Evolutionary conservation across 2,329 filamentous ascomycete genomes (phyloP).

Genomic region (Elsinoe ampelina): DNA sequence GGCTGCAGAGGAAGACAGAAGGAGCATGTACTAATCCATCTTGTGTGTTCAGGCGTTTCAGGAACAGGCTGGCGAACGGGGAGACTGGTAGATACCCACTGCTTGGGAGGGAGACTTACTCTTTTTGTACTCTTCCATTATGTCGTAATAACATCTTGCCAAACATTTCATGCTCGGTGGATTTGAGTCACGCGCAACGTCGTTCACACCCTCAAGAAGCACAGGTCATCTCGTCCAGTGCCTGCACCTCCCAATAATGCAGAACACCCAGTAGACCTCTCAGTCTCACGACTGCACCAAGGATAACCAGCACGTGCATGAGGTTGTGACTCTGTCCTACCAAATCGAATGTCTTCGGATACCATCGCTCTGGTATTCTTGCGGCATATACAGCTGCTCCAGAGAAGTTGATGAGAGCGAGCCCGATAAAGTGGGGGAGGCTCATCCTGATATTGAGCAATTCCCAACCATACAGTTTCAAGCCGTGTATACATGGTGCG

Average conservation of each 20-base stretch:
- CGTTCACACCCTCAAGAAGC: too few relatives aligned
- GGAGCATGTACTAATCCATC: not conserved
- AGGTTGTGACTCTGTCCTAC: slow-evolving; percentile 42
- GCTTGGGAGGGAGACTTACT: not conserved
- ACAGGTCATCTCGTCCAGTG: too few relatives aligned
- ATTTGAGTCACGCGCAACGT: too few relatives aligned
- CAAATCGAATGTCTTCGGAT: slow-evolving; percentile 37
- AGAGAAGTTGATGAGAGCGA: slow-evolving; percentile 31
- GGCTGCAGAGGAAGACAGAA: not conserved
- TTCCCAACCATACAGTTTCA: slow-evolving; percentile 25
- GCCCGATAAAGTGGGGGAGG: slow-evolving; percentile 32
- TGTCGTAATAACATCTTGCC: not conserved
- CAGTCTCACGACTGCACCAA: slow-evolving; percentile 25
- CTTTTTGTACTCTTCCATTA: not conserved
- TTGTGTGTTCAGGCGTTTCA: not conserved
- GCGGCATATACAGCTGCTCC: slow-evolving; percentile 33
- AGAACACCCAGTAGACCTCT: not conserved
- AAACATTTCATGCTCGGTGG: too few relatives aligned
- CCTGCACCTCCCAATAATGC: slow-evolving; percentile 1
- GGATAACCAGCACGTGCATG: slow-evolving; percentile 40
- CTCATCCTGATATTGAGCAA: slow-evolving; percentile 30
- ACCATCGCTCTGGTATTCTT: slow-evolving; percentile 37
- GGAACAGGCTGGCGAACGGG: too few relatives aligned
- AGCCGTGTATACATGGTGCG: slow-evolving; percentile 33
- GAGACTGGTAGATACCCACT: not conserved